These are phyloP conservation scores for Fusarium haematococcum DNA, from an alignment of 2,329 filamentous ascomycete species.

Conservation along the genomic window DNA sequence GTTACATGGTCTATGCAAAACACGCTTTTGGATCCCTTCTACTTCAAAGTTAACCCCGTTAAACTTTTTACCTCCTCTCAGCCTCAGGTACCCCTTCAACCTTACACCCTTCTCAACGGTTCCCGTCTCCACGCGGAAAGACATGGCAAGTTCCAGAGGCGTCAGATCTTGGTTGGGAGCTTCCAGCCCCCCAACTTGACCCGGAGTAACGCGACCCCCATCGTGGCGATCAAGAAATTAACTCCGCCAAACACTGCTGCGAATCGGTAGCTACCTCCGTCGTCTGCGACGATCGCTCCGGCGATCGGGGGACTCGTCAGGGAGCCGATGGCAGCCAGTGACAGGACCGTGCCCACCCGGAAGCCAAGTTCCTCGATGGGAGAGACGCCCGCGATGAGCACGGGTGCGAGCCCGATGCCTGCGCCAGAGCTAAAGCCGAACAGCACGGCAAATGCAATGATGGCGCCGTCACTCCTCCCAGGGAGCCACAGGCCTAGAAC, in stretches of 20 bases:
- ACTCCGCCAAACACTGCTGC: slow-evolving; percentile 32
- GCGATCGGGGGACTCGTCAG: slow-evolving; percentile 29
- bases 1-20: slow-evolving; percentile 4
- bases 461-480: slow-evolving; percentile 14
- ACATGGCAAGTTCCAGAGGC: neutral
- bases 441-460: slow-evolving; percentile 25
- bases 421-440: slow-evolving; percentile 34
- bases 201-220: slow-evolving; percentile 25
- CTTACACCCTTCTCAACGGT: neutral
- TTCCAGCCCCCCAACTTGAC: slow-evolving; percentile 30
- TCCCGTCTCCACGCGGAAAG: neutral
- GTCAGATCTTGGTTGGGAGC: slow-evolving; percentile 14
- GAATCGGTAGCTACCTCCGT: slow-evolving; percentile 28
- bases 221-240: slow-evolving; percentile 25
- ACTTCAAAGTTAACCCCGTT: neutral
- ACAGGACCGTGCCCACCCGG: slow-evolving; percentile 28
- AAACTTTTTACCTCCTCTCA: neutral
- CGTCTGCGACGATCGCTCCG: slow-evolving; percentile 19
- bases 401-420: slow-evolving; percentile 21
- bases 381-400: slow-evolving; percentile 23
- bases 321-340: slow-evolving; percentile 25
- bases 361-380: slow-evolving; percentile 30
- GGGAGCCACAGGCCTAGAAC: slow-evolving; percentile 30
- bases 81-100: neutral
- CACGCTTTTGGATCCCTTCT: neutral